A percentile compares a stretch with the other conserved stretches of the same genome.
phyloP scores from a whole-genome alignment of 805 yeast genomes.

The Starmera dryadoides region DNA sequence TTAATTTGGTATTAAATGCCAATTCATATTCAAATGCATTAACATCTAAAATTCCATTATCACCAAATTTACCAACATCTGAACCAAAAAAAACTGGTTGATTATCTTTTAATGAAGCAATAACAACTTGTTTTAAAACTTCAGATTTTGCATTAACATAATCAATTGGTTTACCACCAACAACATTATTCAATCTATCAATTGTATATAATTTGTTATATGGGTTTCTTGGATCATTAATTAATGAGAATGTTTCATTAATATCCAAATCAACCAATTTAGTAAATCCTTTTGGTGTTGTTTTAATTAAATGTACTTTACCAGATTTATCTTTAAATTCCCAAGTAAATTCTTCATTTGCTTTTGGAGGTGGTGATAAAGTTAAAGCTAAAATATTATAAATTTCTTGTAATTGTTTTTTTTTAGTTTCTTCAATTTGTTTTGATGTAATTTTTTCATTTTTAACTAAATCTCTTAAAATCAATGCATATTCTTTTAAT shows the following conservation, averaged over 20 bases:
- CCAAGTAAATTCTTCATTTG: slow-evolving; percentile 63
- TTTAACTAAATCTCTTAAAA: slow-evolving; percentile 43
- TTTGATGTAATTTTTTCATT: slow-evolving; percentile 33
- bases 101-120: slow-evolving; percentile 58
- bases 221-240: slow-evolving; percentile 75
- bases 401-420: slow-evolving; percentile 48
- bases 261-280: slow-evolving; percentile 46
- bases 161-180: slow-evolving; percentile 57
- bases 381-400: slow-evolving; percentile 57
- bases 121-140: slow-evolving; percentile 49
- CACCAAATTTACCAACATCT: slow-evolving; percentile 69
- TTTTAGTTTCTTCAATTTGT: slow-evolving; percentile 26
- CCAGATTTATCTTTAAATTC: slow-evolving; percentile 63
- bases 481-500: slow-evolving; percentile 67
- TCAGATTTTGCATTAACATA: slow-evolving; percentile 62
- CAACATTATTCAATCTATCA: slow-evolving; percentile 66
- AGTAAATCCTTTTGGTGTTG: slow-evolving; percentile 62
- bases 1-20: slow-evolving; percentile 44
- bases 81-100: slow-evolving; percentile 84
- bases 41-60: slow-evolving; percentile 66
- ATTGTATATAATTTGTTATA: slow-evolving; percentile 57
- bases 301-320: slow-evolving; percentile 33
- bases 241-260: slow-evolving; percentile 49
- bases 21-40: slow-evolving; percentile 59
- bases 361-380: slow-evolving; percentile 72